phyloP scores from a whole-genome alignment of 805 yeast species.

The Zygotorulaspora chibaensis region DNA sequence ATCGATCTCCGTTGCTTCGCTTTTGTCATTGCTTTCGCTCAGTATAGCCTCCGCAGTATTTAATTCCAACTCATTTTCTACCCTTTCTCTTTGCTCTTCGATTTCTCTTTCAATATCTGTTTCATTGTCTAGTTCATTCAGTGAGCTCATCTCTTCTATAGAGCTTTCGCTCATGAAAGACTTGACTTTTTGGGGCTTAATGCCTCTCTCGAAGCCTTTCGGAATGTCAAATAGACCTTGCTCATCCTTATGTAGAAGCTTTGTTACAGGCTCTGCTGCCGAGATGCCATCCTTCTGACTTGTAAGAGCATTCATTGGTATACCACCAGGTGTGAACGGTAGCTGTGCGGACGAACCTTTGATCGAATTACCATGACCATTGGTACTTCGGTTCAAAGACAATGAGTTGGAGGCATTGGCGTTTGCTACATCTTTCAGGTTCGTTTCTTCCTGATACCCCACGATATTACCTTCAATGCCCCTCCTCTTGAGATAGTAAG shows the following conservation, averaged over 20 bases:
- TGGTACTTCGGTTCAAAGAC: conserved; percentile 64
- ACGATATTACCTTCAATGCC: conserved; percentile 74
- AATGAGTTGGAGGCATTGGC: conserved; percentile 66
- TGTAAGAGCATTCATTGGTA: conserved; percentile 33
- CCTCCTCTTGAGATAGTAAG: conserved; percentile 60
- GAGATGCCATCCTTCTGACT: conserved; percentile 22
- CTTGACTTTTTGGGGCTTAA: conserved; percentile 33
- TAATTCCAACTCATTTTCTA: conserved; percentile 23
- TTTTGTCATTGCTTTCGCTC: conserved; percentile 10
- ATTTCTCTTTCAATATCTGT: conserved; percentile 38
- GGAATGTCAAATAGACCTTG: conserved; percentile 80
- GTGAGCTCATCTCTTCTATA: conserved; percentile 21
- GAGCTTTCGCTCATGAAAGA: conserved; percentile 17
- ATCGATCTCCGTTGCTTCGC: conserved; percentile 36
- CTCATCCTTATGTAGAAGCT: conserved; percentile 56
- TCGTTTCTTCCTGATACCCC: conserved; percentile 59
- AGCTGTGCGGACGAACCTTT: conserved; percentile 68
- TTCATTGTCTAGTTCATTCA: conserved; percentile 35
- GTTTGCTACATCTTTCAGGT: conserved; percentile 39
- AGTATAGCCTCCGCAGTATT: conserved; percentile 11
- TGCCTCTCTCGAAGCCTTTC: conserved; percentile 76
- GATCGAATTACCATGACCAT: conserved; percentile 55
- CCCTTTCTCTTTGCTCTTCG: conserved; percentile 33
- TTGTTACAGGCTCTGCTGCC: conserved; percentile 19
- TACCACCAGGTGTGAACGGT: conserved; percentile 94